Conservation (phyloP, 768 basidiomycete genomes). For the Naganishia randhawae region DNA sequence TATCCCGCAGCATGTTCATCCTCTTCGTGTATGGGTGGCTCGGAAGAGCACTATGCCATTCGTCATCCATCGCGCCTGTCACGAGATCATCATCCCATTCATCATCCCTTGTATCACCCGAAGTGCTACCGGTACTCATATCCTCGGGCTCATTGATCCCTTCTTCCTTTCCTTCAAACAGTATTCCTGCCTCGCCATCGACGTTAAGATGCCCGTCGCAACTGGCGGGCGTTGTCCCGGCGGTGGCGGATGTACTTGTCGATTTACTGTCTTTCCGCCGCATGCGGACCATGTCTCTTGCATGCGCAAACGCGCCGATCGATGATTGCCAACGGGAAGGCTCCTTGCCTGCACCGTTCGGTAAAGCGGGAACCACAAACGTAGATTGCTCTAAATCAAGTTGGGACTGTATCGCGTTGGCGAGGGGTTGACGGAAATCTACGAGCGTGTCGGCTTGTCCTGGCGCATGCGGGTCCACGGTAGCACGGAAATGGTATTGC, state of each 20-base stretch:
- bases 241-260: conserved; percentile 1
- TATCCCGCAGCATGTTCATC: not conserved
- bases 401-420: not conserved
- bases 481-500: conserved; percentile 3
- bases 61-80: conserved; percentile 9
- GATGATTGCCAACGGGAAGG: conserved; percentile 8
- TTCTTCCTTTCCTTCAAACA: not conserved
- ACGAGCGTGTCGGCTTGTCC: not conserved
- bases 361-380: not conserved
- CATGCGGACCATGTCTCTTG: conserved; percentile 6
- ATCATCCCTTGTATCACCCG: conserved; percentile 15
- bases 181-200: not conserved
- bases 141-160: conserved; percentile 9
- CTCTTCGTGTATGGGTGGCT: not conserved
- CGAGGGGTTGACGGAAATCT: not conserved
- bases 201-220: not conserved
- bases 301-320: conserved; percentile 10
- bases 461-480: not conserved
- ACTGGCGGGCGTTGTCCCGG: not conserved
- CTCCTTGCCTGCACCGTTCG: conserved; percentile 14
- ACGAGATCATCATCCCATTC: conserved; percentile 16
- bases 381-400: conserved; percentile 6
- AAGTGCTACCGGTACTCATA: conserved; percentile 9
- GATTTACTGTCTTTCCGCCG: conserved; percentile 13
- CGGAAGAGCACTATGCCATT: not conserved